phyloP scores from a whole-genome alignment of 768 basidiomycete genomes.

The Psilocybe azurescens region DNA sequence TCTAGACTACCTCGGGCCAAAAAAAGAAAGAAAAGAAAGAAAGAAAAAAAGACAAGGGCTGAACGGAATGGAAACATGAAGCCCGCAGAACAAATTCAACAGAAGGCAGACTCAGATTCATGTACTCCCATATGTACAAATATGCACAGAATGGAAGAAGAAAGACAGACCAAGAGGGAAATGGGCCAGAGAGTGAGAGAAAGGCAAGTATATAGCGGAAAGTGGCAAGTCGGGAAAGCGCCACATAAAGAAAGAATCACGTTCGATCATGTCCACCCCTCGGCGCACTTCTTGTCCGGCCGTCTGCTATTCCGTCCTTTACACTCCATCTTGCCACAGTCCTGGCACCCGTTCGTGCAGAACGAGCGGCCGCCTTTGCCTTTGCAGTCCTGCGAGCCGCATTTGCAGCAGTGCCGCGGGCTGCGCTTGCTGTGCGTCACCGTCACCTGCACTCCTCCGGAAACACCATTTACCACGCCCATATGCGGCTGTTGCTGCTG shows the following conservation, averaged over 20 bases:
- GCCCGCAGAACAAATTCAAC: neutral
- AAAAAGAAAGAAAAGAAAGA: neutral
- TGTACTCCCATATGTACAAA: too few species aligned
- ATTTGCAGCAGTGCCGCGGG: conserved; percentile 81
- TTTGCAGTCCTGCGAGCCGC: conserved; percentile 81
- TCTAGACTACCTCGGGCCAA: too few species aligned
- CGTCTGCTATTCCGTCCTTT: conserved; percentile 78
- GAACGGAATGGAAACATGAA: neutral
- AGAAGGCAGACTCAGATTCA: too few species aligned
- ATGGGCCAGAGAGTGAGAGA: too few species aligned
- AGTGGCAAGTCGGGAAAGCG: too few species aligned
- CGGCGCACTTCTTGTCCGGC: conserved; percentile 75
- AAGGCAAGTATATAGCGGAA: too few species aligned
- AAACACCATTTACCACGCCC: neutral
- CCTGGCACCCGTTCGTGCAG: conserved; percentile 77
- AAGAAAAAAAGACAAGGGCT: neutral
- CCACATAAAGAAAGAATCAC: neutral
- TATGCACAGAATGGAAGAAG: too few species aligned
- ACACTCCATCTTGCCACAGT: conserved; percentile 83
- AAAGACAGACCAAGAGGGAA: too few species aligned
- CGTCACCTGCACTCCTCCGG: conserved; percentile 1
- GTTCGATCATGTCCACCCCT: conserved; percentile 46
- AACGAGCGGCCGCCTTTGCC: conserved; percentile 81
- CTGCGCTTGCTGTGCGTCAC: conserved; percentile 57
- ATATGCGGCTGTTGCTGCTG: neutral